These are phyloP conservation scores for Fusarium nygamai DNA, from an alignment of 2,329 filamentous ascomycete species.

Conservation along the genomic window DNA sequence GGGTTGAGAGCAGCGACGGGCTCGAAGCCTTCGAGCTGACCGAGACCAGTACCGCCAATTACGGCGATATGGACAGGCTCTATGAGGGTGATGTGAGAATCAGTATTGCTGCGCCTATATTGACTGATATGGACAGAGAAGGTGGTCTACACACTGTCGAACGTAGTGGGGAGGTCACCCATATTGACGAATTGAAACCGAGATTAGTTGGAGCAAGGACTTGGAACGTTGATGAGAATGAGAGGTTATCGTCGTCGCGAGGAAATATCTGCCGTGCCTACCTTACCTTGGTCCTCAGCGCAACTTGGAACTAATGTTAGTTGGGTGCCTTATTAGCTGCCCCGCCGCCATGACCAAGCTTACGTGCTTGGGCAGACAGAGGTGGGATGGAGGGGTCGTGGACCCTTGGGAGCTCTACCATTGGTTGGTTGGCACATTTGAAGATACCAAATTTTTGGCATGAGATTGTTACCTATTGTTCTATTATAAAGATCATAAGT, in stretches of 20 bases:
- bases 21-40: conserved; percentile 85
- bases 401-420: conserved; percentile 21
- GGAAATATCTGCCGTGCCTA: conserved; percentile 23
- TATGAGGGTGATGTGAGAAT: conserved; percentile 45
- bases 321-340: neutral
- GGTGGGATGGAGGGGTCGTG: conserved; percentile 41
- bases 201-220: neutral
- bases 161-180: conserved; percentile 65
- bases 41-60: conserved; percentile 92
- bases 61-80: conserved; percentile 84
- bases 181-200: conserved; percentile 47
- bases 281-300: conserved; percentile 7
- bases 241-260: conserved; percentile 10
- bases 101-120: conserved; percentile 16
- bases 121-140: neutral
- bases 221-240: conserved; percentile 6
- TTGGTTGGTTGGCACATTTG: conserved; percentile 37
- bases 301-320: conserved; percentile 1
- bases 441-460: neutral
- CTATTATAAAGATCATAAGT: neutral
- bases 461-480: neutral
- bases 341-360: conserved; percentile 41
- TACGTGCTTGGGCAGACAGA: conserved; percentile 28
- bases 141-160: conserved; percentile 61
- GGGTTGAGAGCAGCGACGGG: conserved; percentile 82